Percentiles rank a stretch among this genome's conserved stretches.
These are phyloP conservation scores for Salix caprea DNA, from an alignment of 345 rosid species.

Conservation along the genomic window DNA sequence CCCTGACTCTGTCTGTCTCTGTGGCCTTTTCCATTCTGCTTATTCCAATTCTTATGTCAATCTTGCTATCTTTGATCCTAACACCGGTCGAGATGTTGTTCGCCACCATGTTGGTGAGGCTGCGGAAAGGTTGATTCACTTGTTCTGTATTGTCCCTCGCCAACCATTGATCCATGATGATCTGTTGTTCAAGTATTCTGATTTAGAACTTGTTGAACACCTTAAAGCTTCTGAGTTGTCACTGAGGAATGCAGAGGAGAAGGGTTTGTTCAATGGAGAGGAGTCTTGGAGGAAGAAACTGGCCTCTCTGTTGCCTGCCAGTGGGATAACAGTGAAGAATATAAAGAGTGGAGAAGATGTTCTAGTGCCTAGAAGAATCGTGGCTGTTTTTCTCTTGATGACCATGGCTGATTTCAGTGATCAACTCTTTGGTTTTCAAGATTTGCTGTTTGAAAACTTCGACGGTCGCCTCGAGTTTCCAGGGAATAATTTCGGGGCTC, in stretches of 20 bases:
- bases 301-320: conserved; percentile 47
- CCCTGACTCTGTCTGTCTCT: conserved; percentile 73
- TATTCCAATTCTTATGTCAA: conserved; percentile 92
- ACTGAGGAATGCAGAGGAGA: conserved; percentile 51
- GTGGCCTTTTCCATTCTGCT: conserved; percentile 94
- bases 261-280: conserved; percentile 47
- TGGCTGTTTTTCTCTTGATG: conserved; percentile 65
- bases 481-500: conserved; percentile 48
- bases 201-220: conserved; percentile 65
- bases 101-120: conserved; percentile 71
- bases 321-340: conserved; percentile 57
- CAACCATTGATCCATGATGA: conserved; percentile 82
- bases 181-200: conserved; percentile 67
- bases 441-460: conserved; percentile 50
- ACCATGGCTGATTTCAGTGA: conserved; percentile 95
- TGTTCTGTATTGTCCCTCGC: conserved; percentile 78
- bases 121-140: conserved; percentile 78
- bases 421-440: conserved; percentile 75
- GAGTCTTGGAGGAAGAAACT: conserved; percentile 87
- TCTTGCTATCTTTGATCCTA: conserved; percentile 82
- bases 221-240: conserved; percentile 54
- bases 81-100: conserved; percentile 79
- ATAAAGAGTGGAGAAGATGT: conserved; percentile 78
- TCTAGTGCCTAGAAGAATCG: conserved; percentile 56
- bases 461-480: conserved; percentile 63